phyloP scores from a whole-genome alignment of 805 yeast species.

The Nakazawaea wickerhamii region DNA sequence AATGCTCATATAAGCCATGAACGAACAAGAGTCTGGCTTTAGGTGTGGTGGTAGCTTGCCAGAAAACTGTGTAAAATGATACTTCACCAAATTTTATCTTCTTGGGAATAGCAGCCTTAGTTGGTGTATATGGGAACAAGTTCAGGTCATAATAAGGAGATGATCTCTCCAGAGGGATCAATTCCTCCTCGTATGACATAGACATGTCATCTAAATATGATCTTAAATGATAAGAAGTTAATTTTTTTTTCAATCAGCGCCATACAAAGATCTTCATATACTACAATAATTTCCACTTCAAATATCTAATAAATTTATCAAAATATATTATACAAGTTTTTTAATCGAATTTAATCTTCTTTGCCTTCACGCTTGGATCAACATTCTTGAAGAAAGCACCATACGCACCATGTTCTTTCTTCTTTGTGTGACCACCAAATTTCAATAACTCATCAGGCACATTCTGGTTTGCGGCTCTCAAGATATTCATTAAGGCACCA shows the following conservation, averaged over 20 bases:
- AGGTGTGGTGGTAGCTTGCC: conserved; percentile 1
- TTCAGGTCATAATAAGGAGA: conserved; percentile 8
- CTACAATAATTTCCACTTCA: too few species aligned
- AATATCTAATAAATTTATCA: too few species aligned
- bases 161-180: neutral
- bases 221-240: neutral
- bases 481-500: conserved; percentile 88
- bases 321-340: neutral
- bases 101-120: neutral
- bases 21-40: conserved; percentile 56
- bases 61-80: conserved; percentile 9
- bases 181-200: neutral
- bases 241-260: too few species aligned
- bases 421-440: conserved; percentile 96
- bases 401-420: conserved; percentile 95
- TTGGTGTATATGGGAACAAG: conserved; percentile 7
- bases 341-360: conserved; percentile 80
- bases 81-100: conserved; percentile 6
- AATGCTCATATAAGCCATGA: conserved; percentile 69
- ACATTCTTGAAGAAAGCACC: conserved; percentile 97
- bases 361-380: conserved; percentile 76
- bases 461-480: conserved; percentile 89
- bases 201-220: neutral
- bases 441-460: conserved; percentile 93
- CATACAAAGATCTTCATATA: too few species aligned